Evolutionary conservation across 805 yeast genomes (phyloP).

Genomic region (Ogataea allantospora): DNA sequence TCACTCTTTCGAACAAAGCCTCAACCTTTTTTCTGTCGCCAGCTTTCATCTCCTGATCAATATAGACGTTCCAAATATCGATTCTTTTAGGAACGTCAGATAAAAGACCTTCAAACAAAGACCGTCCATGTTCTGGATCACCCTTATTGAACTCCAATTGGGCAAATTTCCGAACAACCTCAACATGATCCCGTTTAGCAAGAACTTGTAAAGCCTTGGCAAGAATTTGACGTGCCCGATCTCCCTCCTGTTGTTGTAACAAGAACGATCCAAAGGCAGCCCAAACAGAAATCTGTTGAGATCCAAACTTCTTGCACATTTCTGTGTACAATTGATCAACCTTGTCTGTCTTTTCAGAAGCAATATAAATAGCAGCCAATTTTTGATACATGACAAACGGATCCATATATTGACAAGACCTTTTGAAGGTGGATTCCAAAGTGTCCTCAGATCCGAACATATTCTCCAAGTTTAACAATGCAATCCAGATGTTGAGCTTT

Average conservation of each 20-base stretch:
- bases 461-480: conserved; percentile 88
- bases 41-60: conserved; percentile 85
- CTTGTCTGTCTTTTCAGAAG: conserved; percentile 67
- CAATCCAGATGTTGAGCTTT: conserved; percentile 94
- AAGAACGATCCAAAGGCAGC: conserved; percentile 74
- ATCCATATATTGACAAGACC: conserved; percentile 91
- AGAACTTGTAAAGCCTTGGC: conserved; percentile 70
- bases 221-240: conserved; percentile 69
- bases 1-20: conserved; percentile 78
- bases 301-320: conserved; percentile 79
- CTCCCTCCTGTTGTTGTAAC: conserved; percentile 54
- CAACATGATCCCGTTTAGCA: conserved; percentile 72
- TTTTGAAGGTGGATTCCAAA: conserved; percentile 74
- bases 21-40: conserved; percentile 67
- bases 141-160: conserved; percentile 85
- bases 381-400: conserved; percentile 77
- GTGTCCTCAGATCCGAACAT: conserved; percentile 87
- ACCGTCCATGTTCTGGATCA: conserved; percentile 91
- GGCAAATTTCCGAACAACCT: conserved; percentile 83
- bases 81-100: conserved; percentile 88
- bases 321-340: conserved; percentile 68
- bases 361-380: conserved; percentile 68
- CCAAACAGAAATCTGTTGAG: conserved; percentile 70
- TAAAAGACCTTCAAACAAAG: conserved; percentile 87
- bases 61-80: conserved; percentile 92